Evolutionary conservation across 2,329 filamentous ascomycete genomes (phyloP), one percentile per base, ranked within the genome.

Genomic region (Talaromyces islandicus): DNA sequence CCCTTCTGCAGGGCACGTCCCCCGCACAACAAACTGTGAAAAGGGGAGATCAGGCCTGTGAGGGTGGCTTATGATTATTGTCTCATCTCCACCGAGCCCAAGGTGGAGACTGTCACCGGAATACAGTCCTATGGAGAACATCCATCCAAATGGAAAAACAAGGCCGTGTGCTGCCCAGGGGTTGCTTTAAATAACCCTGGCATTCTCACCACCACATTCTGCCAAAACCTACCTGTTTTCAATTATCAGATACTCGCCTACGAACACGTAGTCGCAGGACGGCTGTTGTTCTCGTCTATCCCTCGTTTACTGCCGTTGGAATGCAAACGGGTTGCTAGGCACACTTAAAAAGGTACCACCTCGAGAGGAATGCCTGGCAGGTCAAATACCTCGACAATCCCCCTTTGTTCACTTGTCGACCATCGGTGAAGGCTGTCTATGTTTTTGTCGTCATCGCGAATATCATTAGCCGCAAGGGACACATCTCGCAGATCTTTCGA

Each of bases 281-380:
- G 24, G 25, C 48, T 52, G 14, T 29, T 52, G 24, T 52, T 52
- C 48, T 52, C 48, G 17, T 52, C 14, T 25, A 52, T 52, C 48
- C 48, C 48, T 25, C 25, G 19, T 10, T 24, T 4, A 21, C 19
- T 11, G 6, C n/a, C 10, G 24, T n/a, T 24, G 48, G 48, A 52
- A 52, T 52, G 48, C 48, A 52, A 52, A 52, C 48, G 48, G 48
- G 43, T 52, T 52, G 48, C 48, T 52, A 52, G 48, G 48, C 24
- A n/a, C 25, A n/a, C 25, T 27, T 1, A 29, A 29, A 27, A 29
- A 19, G 25, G 7, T 21, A 21, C 17, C 27, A 12, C 24, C 43
- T 46, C 12, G 9, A 51, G 14, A 51, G 48, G 48, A 25, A 52
- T 52, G 48, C 25, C 19, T 25, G 27, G 6, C 14, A 21, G 27